These are phyloP conservation scores for Nicotiana knightiana DNA, from an alignment of 257 asterid species.

Conservation along the genomic window DNA sequence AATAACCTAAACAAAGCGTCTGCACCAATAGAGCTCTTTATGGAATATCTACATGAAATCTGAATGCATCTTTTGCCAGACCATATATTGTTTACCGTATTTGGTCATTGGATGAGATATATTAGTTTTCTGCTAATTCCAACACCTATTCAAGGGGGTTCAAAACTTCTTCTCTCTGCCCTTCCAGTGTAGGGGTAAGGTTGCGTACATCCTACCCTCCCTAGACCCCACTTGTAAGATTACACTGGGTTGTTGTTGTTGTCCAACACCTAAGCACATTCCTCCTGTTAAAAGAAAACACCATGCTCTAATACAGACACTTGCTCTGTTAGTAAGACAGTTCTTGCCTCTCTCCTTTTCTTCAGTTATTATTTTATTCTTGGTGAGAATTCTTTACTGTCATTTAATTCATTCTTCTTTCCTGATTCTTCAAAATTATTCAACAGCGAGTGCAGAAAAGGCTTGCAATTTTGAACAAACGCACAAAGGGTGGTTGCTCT, in stretches of 20 bases:
- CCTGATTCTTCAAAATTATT: not conserved
- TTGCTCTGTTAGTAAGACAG: not conserved
- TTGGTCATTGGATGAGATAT: not conserved
- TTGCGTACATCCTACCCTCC: too few relatives aligned
- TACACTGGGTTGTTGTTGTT: too few relatives aligned
- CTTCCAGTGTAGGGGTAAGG: too few relatives aligned
- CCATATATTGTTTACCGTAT: not conserved
- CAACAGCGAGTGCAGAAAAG: conserved; percentile 66
- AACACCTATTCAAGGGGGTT: not conserved
- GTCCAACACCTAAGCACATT: not conserved
- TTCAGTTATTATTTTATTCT: not conserved
- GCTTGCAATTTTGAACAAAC: conserved; percentile 72
- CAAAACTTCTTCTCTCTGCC: too few relatives aligned
- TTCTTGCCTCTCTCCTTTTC: not conserved
- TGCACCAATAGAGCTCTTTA: not conserved
- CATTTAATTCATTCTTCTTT: not conserved
- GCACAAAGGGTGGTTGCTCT: conserved; percentile 88
- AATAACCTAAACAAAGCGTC: not conserved
- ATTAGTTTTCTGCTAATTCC: not conserved
- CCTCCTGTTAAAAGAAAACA: not conserved
- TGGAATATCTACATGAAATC: not conserved
- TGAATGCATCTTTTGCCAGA: not conserved
- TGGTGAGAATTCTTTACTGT: not conserved
- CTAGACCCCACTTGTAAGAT: too few relatives aligned
- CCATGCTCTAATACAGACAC: not conserved